Conservation (phyloP, 192 early-diverging fungal genomes). For the Globomyces pollinis-pini region DNA sequence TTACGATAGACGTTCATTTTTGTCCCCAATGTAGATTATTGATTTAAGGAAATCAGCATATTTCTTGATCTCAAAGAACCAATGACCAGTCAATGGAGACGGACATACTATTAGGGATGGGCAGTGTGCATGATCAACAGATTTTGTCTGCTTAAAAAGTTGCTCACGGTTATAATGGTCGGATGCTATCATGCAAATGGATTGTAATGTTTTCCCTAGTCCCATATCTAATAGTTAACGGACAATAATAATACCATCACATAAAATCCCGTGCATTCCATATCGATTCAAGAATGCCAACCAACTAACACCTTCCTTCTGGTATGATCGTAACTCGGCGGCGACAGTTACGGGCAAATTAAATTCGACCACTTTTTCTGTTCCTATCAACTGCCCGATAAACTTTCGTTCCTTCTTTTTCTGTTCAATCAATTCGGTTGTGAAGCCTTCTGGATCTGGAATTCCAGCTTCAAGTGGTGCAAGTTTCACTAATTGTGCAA, state of each 20-base stretch:
- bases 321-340: constrained; percentile 89
- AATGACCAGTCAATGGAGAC: constrained; percentile 90
- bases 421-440: constrained; percentile 64
- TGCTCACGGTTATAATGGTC: constrained; percentile 71
- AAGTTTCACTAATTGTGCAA: constrained; percentile 91
- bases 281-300: constrained; percentile 95
- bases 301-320: constrained; percentile 99
- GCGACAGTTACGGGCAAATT: constrained; percentile 82
- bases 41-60: constrained; percentile 72
- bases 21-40: constrained; percentile 78
- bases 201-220: constrained; percentile 93
- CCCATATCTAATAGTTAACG: constrained; percentile 94
- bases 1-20: constrained; percentile 62
- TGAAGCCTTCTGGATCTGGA: constrained; percentile 87
- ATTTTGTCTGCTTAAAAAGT: constrained; percentile 40
- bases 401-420: constrained; percentile 88
- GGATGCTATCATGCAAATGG: constrained; percentile 88
- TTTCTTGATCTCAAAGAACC: constrained; percentile 86
- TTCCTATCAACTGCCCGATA: constrained; percentile 87
- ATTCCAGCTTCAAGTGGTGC: constrained; percentile 92
- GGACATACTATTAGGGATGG: constrained; percentile 95
- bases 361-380: constrained; percentile 79
- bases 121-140: constrained; percentile 58
- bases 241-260: constrained; percentile 63
- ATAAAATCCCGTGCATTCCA: constrained; percentile 93